A percentile compares a stretch with the other conserved stretches of the same genome.
Evolutionary conservation across 352 stramenopile species (phyloP).

Genomic region (Pythium plurisporium): DNA sequence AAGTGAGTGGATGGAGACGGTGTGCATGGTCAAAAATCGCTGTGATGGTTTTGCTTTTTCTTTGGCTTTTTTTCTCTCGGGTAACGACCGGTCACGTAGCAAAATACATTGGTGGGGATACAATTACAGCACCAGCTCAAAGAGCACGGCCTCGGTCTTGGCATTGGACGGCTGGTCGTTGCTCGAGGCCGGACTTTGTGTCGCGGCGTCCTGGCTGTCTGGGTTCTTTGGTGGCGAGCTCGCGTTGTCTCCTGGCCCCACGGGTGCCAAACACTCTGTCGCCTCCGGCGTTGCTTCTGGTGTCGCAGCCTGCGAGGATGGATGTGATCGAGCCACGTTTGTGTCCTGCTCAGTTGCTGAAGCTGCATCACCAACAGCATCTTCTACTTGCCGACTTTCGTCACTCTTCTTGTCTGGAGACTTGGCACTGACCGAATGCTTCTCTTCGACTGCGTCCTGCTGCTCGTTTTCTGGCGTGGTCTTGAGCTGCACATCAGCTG

Average conservation of each 20-base stretch:
- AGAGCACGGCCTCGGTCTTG: constrained; percentile 37
- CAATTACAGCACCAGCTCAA: constrained; percentile 59
- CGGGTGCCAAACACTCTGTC: neutral
- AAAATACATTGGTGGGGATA: neutral
- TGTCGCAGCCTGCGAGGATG: neutral
- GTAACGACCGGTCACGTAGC: neutral
- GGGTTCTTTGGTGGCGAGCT: neutral
- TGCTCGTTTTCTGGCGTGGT: neutral
- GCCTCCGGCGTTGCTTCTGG: constrained; percentile 4
- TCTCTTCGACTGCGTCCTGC: neutral
- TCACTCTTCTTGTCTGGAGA: neutral
- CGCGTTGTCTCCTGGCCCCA: neutral
- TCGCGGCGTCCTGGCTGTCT: neutral
- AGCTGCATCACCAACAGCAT: neutral
- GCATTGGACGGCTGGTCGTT: neutral
- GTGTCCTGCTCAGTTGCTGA: too few relatives aligned
- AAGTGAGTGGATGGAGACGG: too few relatives aligned
- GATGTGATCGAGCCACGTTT: neutral
- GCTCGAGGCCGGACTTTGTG: too few relatives aligned
- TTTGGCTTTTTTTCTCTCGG: neutral
- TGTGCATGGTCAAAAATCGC: neutral
- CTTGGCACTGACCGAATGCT: neutral
- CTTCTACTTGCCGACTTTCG: constrained; percentile 1
- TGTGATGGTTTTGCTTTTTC: neutral
- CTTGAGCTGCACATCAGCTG: neutral